Conservation (phyloP, 257 asterid genomes). For the Cynanchum wilfordii region DNA sequence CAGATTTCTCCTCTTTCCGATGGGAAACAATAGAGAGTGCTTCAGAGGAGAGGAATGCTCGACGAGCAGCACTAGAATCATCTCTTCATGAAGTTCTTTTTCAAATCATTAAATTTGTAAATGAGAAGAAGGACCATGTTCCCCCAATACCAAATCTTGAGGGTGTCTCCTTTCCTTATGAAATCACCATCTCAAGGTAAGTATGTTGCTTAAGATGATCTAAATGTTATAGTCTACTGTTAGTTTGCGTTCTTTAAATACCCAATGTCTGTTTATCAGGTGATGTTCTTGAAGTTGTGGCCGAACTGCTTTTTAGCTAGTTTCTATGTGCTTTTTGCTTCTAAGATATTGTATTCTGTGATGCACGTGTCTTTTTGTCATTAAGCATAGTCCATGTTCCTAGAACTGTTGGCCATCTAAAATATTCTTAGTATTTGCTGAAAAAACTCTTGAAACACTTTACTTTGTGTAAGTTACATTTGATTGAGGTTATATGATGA, state of each 20-base stretch:
- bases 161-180: conserved; percentile 84
- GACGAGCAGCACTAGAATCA: conserved; percentile 63
- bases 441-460: neutral
- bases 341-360: neutral
- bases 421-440: neutral
- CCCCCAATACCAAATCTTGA: conserved; percentile 80
- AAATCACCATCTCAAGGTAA: conserved; percentile 88
- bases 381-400: neutral
- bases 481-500: neutral
- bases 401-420: neutral
- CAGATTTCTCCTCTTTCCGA: conserved; percentile 6
- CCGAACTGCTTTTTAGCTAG: neutral
- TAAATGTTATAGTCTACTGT: neutral
- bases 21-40: conserved; percentile 36
- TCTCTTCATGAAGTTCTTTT: conserved; percentile 82
- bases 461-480: neutral
- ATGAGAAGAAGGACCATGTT: conserved; percentile 92
- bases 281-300: neutral
- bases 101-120: conserved; percentile 86
- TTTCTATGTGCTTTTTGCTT: neutral
- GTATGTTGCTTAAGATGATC: conserved; percentile 10
- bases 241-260: neutral
- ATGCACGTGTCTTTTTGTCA: neutral
- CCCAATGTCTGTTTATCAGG: neutral
- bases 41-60: conserved; percentile 65